Evolutionary conservation across 139 green algal genomes (phyloP), one percentile per base, ranked within the genome.

Genomic region (Coelastrella sp.): DNA sequence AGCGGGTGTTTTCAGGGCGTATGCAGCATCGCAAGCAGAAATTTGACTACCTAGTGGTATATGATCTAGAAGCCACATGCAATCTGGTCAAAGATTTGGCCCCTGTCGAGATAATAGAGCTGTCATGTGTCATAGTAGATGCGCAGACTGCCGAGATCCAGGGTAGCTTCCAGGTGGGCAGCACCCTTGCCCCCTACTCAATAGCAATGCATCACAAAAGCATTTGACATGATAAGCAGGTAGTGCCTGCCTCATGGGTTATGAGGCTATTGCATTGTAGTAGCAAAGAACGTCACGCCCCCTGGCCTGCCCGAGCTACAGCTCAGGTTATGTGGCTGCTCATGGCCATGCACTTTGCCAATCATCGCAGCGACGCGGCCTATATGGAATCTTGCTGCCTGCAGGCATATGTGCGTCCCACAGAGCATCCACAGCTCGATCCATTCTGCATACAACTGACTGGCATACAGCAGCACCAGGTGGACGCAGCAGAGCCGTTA

Each of bases 71-170:
- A 83, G 91, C 94, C 17, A 96, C 94, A 4, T 96, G 92, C 84
- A 92, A 96, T 61, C 82, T 84, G 27, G 84, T 76, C 57, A 81
- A 78, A 56, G 14, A 58, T 61, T 78, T 94, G 6, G 68, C 84
- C 22, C 85, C 91, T 58, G 82, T 97, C 61, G 95, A 97, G 79
- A 95, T 97, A 78, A 97, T 97, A 20, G 95, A 97, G 90, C 80
- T 97, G 7, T 90, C 92, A 7, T 93, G 91, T 49, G 91, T 95
- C 10, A 78, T 96, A 6, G 75, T 97, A 24, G 68, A 97, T 83
- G 90, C 84, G 0, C 70, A 59, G 11, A 93, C 72, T 10, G 89
- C 95, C 9, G 19, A 75, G 9, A 82, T 66, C 17, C 63, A 56
- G n/a, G 82, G 35, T 35, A 81, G 78, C 22, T 97, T 93, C 22